These are phyloP conservation scores for Crassisporium funariophilum DNA, from an alignment of 768 basidiomycete genomes.

Conservation along the genomic window DNA sequence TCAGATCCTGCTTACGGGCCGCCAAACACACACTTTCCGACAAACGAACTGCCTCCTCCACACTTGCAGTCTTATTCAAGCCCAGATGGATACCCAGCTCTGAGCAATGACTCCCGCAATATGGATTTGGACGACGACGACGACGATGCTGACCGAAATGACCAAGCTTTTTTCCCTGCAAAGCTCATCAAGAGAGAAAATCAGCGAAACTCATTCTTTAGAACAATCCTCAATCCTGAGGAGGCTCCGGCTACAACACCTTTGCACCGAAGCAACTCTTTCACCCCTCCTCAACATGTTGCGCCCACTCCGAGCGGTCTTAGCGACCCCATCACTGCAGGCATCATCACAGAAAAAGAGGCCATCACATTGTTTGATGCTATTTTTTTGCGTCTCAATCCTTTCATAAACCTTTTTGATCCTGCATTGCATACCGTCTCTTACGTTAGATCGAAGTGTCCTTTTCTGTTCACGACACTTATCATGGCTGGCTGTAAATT, in stretches of 20 bases:
- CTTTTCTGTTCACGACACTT: constrained; percentile 83
- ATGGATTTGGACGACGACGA: constrained; percentile 67
- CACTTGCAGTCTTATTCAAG: constrained; percentile 39
- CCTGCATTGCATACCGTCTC: constrained; percentile 78
- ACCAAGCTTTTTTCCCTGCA: constrained; percentile 71
- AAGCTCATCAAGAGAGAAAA: constrained; percentile 74
- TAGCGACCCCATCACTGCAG: constrained; percentile 72
- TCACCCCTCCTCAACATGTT: constrained; percentile 41
- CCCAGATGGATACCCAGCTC: constrained; percentile 36
- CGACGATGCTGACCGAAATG: constrained; percentile 61
- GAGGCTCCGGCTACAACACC: constrained; percentile 42
- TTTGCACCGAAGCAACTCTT: constrained; percentile 37
- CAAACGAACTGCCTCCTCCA: constrained; percentile 52
- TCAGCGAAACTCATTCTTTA: constrained; percentile 75
- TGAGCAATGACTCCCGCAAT: constrained; percentile 38
- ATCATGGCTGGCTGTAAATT: constrained; percentile 87
- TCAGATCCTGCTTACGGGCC: constrained; percentile 36
- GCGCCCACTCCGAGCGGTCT: constrained; percentile 41
- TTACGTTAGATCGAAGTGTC: constrained; percentile 79
- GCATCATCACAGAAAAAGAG: constrained; percentile 68
- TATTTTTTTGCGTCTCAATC: constrained; percentile 82
- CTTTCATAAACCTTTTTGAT: constrained; percentile 89
- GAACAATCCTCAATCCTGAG: constrained; percentile 79
- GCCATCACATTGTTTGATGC: constrained; percentile 75
- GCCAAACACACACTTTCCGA: constrained; percentile 39